Percentiles rank a stretch among this genome's conserved stretches.
Conservation (phyloP, 164 flowering plant genomes). For the Chimonanthus praecox region DNA sequence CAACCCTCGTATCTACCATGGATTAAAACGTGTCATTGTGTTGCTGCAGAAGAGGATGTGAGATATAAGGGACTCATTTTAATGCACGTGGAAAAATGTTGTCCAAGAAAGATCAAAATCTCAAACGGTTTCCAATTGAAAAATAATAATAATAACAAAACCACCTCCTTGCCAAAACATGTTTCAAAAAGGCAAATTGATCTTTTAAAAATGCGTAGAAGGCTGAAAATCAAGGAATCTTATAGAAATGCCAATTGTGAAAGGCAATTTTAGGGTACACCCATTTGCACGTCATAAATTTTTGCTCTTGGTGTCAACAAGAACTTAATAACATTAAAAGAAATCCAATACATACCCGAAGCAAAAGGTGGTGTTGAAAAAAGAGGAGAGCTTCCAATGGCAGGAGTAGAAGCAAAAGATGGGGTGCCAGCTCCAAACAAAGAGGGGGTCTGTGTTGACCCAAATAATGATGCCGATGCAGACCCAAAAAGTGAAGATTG, state of each 20-base stretch:
- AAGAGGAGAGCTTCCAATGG: constrained; percentile 20
- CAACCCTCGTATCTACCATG: too few relatives aligned
- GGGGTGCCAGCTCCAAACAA: constrained; percentile 42
- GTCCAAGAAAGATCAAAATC: not conserved
- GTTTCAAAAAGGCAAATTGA: not conserved
- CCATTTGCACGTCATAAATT: not conserved
- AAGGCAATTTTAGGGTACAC: not conserved
- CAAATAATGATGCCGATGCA: constrained; percentile 49
- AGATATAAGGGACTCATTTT: too few relatives aligned
- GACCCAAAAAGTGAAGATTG: constrained; percentile 55
- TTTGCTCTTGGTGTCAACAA: not conserved
- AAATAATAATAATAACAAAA: too few relatives aligned
- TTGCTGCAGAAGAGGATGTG: too few relatives aligned
- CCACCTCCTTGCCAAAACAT: not conserved
- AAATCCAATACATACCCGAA: constrained; percentile 39
- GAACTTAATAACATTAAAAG: not conserved
- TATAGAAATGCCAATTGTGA: not conserved
- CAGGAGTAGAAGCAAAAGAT: constrained; percentile 42
- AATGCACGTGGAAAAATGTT: not conserved
- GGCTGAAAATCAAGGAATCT: not conserved
- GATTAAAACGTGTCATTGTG: too few relatives aligned
- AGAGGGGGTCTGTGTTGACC: constrained; percentile 52
- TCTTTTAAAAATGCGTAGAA: not conserved
- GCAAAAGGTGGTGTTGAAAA: constrained; percentile 41
- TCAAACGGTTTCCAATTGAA: not conserved